Conservation (phyloP, 2,329 filamentous ascomycete genomes). For the Ophiostoma sp. region DNA sequence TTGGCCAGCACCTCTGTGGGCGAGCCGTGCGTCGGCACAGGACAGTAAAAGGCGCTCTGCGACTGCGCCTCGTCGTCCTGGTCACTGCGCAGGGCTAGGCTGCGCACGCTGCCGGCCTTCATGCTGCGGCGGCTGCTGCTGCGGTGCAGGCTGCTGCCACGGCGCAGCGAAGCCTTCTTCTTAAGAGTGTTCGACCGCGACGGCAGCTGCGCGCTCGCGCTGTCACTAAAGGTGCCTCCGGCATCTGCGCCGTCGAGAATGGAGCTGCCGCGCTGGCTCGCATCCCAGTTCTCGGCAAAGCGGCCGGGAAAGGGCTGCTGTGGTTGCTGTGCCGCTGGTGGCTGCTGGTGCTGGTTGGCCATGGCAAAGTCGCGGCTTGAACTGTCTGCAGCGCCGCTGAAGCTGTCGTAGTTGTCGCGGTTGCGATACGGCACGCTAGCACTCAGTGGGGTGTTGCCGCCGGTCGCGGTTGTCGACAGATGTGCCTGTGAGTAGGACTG, state of each 20-base stretch:
- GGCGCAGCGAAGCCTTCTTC: slow-evolving; percentile 77
- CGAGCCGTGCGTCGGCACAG: slow-evolving; percentile 78
- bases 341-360: slow-evolving; percentile 19
- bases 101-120: slow-evolving; percentile 80
- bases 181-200: slow-evolving; percentile 67
- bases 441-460: slow-evolving; percentile 36
- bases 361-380: slow-evolving; percentile 21
- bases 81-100: slow-evolving; percentile 65
- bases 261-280: slow-evolving; percentile 60
- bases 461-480: slow-evolving; percentile 33
- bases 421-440: slow-evolving; percentile 9
- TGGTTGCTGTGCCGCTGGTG: too few species aligned
- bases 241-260: slow-evolving; percentile 47
- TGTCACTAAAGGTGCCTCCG: slow-evolving; percentile 19
- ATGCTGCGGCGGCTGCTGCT: slow-evolving; percentile 75
- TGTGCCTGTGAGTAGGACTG: slow-evolving; percentile 10
- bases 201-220: slow-evolving; percentile 34
- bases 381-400: background rate
- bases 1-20: slow-evolving; percentile 84
- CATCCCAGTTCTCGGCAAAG: slow-evolving; percentile 68
- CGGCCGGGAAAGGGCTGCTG: slow-evolving; percentile 34
- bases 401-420: slow-evolving; percentile 18
- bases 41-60: slow-evolving; percentile 83
- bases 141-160: slow-evolving; percentile 68
- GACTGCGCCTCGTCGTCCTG: slow-evolving; percentile 50